phyloP scores from a whole-genome alignment of 148 eudicot species.

The Rhododendron griersonianum region DNA sequence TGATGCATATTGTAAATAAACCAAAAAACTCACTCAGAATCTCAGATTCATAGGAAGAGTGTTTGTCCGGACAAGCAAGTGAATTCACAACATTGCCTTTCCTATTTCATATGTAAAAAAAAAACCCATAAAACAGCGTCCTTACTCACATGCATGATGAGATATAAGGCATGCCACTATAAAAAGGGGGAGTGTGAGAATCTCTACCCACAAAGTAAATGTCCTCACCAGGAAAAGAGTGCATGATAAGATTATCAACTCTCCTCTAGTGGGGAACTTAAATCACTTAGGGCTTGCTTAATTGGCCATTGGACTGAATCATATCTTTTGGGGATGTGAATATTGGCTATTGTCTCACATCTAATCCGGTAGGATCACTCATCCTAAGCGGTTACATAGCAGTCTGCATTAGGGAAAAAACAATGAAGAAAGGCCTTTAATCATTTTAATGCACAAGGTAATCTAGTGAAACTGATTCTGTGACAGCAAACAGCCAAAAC shows the following conservation, averaged over 20 bases:
- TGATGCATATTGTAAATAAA: not conserved
- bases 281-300: too few species aligned
- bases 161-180: too few species aligned
- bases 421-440: not conserved
- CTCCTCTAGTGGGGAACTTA: too few species aligned
- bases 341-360: not conserved
- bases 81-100: too few species aligned
- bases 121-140: not conserved
- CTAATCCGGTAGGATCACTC: not conserved
- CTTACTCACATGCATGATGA: not conserved
- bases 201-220: too few species aligned
- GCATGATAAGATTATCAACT: not conserved
- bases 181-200: too few species aligned
- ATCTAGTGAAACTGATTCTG: not conserved
- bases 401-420: not conserved
- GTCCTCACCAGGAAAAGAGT: not conserved
- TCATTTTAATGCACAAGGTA: not conserved
- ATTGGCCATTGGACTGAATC: too few species aligned
- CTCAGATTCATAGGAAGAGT: not conserved
- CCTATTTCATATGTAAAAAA: too few species aligned
- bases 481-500: not conserved
- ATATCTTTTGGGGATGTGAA: not conserved
- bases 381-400: too few species aligned
- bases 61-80: not conserved
- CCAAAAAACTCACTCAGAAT: not conserved